These are phyloP conservation scores for Diplodia scrobiculata DNA, from an alignment of 2,329 filamentous ascomycete genomes.

Conservation along the genomic window DNA sequence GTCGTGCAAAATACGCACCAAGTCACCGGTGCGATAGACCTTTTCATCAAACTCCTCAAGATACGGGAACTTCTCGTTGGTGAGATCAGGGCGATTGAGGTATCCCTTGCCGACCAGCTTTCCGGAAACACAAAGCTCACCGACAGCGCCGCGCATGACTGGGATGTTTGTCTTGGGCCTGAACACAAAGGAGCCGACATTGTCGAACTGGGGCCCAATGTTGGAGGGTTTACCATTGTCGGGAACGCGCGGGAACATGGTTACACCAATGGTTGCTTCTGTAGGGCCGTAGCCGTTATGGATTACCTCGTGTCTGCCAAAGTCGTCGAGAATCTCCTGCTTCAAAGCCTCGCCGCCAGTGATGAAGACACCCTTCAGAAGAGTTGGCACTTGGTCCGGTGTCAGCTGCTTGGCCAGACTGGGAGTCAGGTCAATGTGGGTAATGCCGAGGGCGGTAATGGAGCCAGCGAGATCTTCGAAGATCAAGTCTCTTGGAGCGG, in stretches of 20 bases:
- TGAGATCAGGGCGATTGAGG: constrained; percentile 76
- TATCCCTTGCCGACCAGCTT: constrained; percentile 89
- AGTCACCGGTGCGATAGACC: constrained; percentile 85
- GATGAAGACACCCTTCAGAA: constrained; percentile 85
- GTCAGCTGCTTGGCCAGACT: constrained; percentile 78
- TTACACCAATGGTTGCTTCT: constrained; percentile 89
- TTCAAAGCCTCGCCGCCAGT: constrained; percentile 87
- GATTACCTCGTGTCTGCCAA: constrained; percentile 78
- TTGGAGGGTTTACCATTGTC: constrained; percentile 78
- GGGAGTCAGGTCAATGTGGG: constrained; percentile 88
- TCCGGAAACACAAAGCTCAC: constrained; percentile 86
- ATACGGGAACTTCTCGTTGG: constrained; percentile 71
- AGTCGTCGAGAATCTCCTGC: constrained; percentile 83
- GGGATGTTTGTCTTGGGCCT: constrained; percentile 68
- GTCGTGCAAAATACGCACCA: constrained; percentile 79
- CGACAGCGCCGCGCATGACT: constrained; percentile 75
- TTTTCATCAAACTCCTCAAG: constrained; percentile 52
- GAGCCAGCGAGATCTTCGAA: constrained; percentile 77
- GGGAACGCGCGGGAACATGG: constrained; percentile 82
- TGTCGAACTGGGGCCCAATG: constrained; percentile 82
- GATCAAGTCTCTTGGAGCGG: constrained; percentile 79
- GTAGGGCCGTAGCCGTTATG: constrained; percentile 92
- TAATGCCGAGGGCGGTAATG: constrained; percentile 73
- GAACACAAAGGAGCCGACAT: constrained; percentile 82
- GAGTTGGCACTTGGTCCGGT: constrained; percentile 75